phyloP scores from a whole-genome alignment of 1,284 basidiomycete species.

The Naganishia liquefaciens region DNA sequence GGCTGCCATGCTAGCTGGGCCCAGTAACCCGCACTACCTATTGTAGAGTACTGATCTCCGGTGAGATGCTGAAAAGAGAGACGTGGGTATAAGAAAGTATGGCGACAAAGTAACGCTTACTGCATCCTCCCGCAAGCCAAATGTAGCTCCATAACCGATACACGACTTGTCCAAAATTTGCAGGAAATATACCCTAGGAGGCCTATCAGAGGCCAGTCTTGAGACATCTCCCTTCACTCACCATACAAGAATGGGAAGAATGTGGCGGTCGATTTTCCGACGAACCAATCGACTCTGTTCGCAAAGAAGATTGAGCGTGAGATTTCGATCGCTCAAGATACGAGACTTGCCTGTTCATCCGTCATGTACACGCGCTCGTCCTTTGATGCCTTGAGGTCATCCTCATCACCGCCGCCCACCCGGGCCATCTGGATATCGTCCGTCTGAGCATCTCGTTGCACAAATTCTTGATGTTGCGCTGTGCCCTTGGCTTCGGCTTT shows the following conservation, averaged over 20 bases:
- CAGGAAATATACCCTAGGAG: constrained; percentile 7
- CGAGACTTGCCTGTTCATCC: constrained; percentile 24
- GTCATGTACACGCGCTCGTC: constrained; percentile 26
- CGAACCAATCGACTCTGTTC: constrained; percentile 26
- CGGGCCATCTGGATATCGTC: background rate
- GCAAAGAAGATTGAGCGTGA: background rate
- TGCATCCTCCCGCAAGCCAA: constrained; percentile 37
- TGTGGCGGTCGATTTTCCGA: constrained; percentile 26
- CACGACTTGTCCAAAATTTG: constrained; percentile 33
- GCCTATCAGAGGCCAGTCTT: background rate
- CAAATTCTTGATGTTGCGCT: constrained; percentile 8
- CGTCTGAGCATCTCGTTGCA: background rate
- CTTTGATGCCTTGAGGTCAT: constrained; percentile 3
- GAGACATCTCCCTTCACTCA: background rate
- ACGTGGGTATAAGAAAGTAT: background rate
- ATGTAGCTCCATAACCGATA: constrained; percentile 47
- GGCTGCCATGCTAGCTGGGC: constrained; percentile 34
- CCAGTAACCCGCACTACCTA: constrained; percentile 34
- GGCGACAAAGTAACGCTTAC: constrained; percentile 24
- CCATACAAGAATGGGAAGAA: constrained; percentile 26
- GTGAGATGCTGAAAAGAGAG: constrained; percentile 38
- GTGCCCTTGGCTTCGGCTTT: constrained; percentile 2
- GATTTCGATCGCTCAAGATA: background rate
- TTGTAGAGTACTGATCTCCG: constrained; percentile 31
- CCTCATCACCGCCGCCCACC: background rate